A percentile compares a stretch with the other conserved stretches of the same genome.
These are phyloP conservation scores for Leccinum subrobustum DNA, from an alignment of 1,284 basidiomycete species.

Conservation along the genomic window DNA sequence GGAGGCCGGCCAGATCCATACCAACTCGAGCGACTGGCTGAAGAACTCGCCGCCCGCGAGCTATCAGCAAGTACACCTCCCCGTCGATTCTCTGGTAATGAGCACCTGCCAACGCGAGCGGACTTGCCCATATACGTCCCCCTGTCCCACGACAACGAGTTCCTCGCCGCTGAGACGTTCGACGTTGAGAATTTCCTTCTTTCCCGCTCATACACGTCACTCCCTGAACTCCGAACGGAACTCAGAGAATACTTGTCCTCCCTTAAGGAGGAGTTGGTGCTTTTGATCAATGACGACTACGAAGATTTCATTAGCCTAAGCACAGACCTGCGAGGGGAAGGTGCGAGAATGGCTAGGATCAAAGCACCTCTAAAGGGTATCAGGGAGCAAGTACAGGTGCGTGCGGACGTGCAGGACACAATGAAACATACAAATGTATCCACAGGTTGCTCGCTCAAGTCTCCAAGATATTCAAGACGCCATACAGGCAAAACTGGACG, in stretches of 20 bases:
- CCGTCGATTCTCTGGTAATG: constrained; percentile 8
- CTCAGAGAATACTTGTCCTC: constrained; percentile 81
- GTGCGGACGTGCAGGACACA: constrained; percentile 23
- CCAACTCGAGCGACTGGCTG: constrained; percentile 67
- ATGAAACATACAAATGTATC: not conserved
- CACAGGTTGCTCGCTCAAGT: constrained; percentile 60
- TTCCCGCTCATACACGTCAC: constrained; percentile 81
- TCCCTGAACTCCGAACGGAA: constrained; percentile 85
- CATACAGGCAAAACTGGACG: constrained; percentile 75
- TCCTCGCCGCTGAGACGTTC: constrained; percentile 69
- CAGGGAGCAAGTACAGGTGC: constrained; percentile 68
- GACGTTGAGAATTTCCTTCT: constrained; percentile 87
- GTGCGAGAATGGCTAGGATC: constrained; percentile 64
- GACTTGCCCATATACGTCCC: constrained; percentile 76
- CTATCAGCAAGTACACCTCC: constrained; percentile 19
- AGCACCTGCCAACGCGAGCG: constrained; percentile 17
- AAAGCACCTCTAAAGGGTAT: constrained; percentile 64
- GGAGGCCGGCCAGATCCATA: constrained; percentile 47
- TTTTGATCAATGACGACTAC: constrained; percentile 96
- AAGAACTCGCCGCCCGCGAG: constrained; percentile 67
- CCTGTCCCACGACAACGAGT: constrained; percentile 76
- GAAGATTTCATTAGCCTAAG: constrained; percentile 96
- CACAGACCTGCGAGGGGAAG: constrained; percentile 85
- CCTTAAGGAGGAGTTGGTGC: constrained; percentile 90
- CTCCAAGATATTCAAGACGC: constrained; percentile 68